A percentile compares a stretch with the other conserved stretches of the same genome.
Conservation (phyloP, 2,329 filamentous ascomycete genomes). For the Talaromyces piceae region DNA sequence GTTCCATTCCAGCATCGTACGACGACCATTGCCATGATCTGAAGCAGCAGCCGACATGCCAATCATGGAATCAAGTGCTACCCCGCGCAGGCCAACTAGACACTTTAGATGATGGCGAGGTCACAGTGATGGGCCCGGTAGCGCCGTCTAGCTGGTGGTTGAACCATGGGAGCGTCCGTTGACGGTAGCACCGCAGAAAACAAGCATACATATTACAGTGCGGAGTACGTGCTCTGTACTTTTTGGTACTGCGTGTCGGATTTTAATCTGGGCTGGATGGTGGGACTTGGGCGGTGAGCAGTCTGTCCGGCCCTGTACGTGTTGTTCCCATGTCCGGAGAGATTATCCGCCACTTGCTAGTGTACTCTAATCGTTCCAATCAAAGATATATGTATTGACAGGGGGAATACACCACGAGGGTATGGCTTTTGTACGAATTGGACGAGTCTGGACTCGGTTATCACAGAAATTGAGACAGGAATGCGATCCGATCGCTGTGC, state of each 20-base stretch:
- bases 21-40: background rate
- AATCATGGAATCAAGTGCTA: background rate
- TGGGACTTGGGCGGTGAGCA: slow-evolving; percentile 1
- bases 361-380: background rate
- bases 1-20: background rate
- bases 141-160: background rate
- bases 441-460: too few species aligned
- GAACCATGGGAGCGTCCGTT: background rate
- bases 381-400: background rate
- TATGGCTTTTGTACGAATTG: background rate
- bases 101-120: background rate
- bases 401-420: background rate
- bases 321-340: background rate
- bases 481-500: slow-evolving; percentile 1
- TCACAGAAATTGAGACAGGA: too few species aligned
- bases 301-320: background rate
- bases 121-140: background rate
- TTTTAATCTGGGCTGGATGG: slow-evolving; percentile 9
- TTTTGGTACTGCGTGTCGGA: background rate
- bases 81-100: background rate
- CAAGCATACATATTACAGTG: slow-evolving; percentile 1
- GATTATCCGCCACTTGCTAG: background rate
- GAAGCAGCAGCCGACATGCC: background rate
- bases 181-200: background rate
- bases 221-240: background rate